Base-by-base conservation (phyloP, 805 yeast species). In the Phaffomyces antillensis region DNA sequence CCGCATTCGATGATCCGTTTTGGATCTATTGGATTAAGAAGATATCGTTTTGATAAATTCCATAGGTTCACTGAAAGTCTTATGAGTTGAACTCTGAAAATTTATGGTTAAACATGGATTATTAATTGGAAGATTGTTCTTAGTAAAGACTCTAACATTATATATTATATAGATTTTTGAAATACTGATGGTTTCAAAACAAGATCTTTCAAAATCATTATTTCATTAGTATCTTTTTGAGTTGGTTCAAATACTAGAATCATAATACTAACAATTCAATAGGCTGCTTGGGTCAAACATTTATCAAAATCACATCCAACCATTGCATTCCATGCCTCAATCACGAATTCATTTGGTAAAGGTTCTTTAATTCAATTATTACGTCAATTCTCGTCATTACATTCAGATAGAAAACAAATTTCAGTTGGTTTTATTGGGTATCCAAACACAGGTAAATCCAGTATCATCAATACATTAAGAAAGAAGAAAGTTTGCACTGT, bases 221-320 rank as follows among this genome's bases (percentile, higher is more conserved):
- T 20, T 4, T 5, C 6, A 20, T 20, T 20, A 5, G 6, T 20
- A 20, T 20, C 23, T 7, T 20, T 20, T 20, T 3, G 23, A 20
- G 23, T 20, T 20, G 23, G 23, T 20, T 20, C 1, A 20, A 20
- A 20, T 37, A 16, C 17, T 25, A 17, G 4, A 13, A 12, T 5
- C 17, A 9, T 16, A 9, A 43, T 53, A 54, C 60, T 56, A 56
- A 56, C 58, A 47, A 37, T n/a, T 7, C 40, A 42, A 41, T 65
- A 90, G 97, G 97, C 98, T 65, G 96, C 98, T 37, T 91, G 99
- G 99, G 96, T 93, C 38, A 93, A 91, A 65, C 91, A 85, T 65
- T 30, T 91, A 51, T 89, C 97, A 5, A 90, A 86, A 58, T 85
- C 80, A 44, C 87, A 79, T 63, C 99, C 99, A 41, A 93, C 99